These are phyloP conservation scores for Aspergillus novoparasiticus DNA, from an alignment of 2,329 filamentous ascomycete genomes.

Conservation along the genomic window DNA sequence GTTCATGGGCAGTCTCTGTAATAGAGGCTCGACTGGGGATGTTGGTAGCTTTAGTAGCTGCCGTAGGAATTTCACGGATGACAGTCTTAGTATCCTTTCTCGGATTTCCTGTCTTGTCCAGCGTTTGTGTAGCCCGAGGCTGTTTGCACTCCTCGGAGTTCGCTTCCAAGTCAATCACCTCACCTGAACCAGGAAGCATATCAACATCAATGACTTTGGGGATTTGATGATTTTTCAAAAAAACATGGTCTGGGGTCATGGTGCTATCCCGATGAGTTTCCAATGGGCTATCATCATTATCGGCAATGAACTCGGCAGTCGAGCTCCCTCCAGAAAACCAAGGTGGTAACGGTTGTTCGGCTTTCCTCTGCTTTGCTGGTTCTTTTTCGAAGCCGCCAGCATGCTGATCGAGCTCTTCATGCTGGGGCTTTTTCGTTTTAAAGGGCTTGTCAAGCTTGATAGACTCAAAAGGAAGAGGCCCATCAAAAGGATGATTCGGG, in stretches of 20 bases:
- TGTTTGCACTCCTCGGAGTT: constrained; percentile 17
- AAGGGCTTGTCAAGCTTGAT: constrained; percentile 69
- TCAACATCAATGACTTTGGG: constrained; percentile 46
- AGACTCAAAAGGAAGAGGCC: constrained; percentile 86
- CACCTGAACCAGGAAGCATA: constrained; percentile 28
- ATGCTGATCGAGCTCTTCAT: constrained; percentile 57
- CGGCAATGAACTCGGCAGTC: constrained; percentile 35
- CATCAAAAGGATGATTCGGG: constrained; percentile 66
- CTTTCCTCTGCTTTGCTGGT: constrained; percentile 31
- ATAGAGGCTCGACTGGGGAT: not conserved
- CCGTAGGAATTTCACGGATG: not conserved
- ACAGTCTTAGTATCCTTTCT: too few species aligned
- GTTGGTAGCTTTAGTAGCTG: not conserved
- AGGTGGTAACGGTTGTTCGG: constrained; percentile 43
- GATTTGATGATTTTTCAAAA: constrained; percentile 34
- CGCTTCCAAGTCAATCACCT: constrained; percentile 35
- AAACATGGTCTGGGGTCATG: constrained; percentile 26
- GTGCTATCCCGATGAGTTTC: constrained; percentile 24
- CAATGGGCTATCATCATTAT: constrained; percentile 29
- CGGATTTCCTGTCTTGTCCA: not conserved
- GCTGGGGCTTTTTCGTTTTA: constrained; percentile 36
- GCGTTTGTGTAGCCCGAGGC: not conserved
- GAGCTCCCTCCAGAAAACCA: constrained; percentile 48
- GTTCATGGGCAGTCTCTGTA: not conserved
- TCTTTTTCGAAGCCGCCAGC: constrained; percentile 68